Conservation (phyloP, 352 stramenopile species). For the Blastocystis sp. region DNA sequence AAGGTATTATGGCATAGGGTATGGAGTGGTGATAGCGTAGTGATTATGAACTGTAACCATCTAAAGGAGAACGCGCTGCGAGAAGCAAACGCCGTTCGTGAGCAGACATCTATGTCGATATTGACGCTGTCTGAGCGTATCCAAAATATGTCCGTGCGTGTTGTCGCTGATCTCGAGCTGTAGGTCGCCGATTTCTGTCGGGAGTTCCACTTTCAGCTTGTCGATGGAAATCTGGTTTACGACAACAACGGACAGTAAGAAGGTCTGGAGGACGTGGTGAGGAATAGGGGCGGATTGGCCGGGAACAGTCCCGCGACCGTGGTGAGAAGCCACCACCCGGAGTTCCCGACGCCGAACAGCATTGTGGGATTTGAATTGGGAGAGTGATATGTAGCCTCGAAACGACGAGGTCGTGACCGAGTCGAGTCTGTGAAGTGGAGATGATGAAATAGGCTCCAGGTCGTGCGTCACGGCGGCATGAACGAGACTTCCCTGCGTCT, state of each 20-base stretch:
- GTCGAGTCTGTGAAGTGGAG: not conserved
- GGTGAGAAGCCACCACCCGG: too few relatives aligned
- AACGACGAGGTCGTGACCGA: not conserved
- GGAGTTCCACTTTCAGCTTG: constrained; percentile 38
- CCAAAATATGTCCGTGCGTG: constrained; percentile 36
- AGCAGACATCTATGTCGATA: not conserved
- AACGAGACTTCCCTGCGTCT: not conserved
- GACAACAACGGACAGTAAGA: not conserved
- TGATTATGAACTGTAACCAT: constrained; percentile 22
- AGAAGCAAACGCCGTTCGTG: constrained; percentile 24
- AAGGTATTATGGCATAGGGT: too few relatives aligned
- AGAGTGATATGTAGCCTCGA: not conserved
- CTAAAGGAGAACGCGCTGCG: constrained; percentile 47
- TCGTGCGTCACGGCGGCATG: not conserved
- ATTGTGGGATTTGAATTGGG: too few relatives aligned
- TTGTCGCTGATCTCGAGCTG: not conserved
- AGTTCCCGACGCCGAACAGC: too few relatives aligned
- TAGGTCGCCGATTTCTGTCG: constrained; percentile 58
- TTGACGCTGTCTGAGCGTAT: not conserved
- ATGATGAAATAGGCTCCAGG: not conserved
- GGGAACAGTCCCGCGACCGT: too few relatives aligned
- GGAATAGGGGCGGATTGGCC: too few relatives aligned
- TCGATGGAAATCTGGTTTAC: constrained; percentile 52
- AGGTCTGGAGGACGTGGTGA: too few relatives aligned
- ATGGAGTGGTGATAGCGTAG: constrained; percentile 4